These are phyloP conservation scores for Hirsutella minnesotensis DNA, from an alignment of 2,329 filamentous ascomycete genomes.

Conservation along the genomic window DNA sequence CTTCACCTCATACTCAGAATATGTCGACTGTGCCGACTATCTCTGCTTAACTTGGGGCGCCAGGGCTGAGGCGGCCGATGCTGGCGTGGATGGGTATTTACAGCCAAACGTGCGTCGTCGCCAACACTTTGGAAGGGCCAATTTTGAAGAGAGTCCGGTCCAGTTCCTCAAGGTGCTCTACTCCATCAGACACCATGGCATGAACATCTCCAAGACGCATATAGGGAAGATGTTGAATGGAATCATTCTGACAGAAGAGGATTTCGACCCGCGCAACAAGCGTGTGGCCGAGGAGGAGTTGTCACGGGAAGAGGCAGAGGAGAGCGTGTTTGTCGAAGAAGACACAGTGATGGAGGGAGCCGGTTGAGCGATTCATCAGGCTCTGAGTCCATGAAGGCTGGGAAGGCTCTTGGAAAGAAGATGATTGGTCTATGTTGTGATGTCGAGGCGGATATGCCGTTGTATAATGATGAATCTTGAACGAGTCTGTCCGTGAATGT, in stretches of 20 bases:
- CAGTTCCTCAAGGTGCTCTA: conserved; percentile 24
- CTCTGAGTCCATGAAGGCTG: no score
- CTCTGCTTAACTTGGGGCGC: conserved; percentile 32
- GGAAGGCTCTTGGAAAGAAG: no score
- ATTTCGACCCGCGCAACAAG: conserved; percentile 9
- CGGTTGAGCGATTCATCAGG: no score
- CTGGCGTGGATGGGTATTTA: conserved; percentile 22
- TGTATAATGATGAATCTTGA: no score
- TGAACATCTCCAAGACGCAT: conserved; percentile 28
- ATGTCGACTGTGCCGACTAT: conserved; percentile 35
- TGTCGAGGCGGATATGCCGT: no score
- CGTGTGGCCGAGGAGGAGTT: neutral
- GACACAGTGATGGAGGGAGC: no score
- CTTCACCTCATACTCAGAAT: conserved; percentile 40
- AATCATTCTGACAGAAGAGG: conserved; percentile 8
- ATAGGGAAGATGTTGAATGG: conserved; percentile 25
- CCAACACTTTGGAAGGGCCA: conserved; percentile 8
- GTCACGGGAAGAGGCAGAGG: neutral
- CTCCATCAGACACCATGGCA: conserved; percentile 23
- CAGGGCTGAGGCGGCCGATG: neutral
- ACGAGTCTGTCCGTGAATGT: no score
- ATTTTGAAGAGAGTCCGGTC: conserved; percentile 21
- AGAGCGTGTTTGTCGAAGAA: neutral
- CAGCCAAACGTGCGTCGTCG: conserved; percentile 3
- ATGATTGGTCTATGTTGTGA: no score